Conservation (phyloP, 345 rosid species). For the Litchi chinensis region DNA sequence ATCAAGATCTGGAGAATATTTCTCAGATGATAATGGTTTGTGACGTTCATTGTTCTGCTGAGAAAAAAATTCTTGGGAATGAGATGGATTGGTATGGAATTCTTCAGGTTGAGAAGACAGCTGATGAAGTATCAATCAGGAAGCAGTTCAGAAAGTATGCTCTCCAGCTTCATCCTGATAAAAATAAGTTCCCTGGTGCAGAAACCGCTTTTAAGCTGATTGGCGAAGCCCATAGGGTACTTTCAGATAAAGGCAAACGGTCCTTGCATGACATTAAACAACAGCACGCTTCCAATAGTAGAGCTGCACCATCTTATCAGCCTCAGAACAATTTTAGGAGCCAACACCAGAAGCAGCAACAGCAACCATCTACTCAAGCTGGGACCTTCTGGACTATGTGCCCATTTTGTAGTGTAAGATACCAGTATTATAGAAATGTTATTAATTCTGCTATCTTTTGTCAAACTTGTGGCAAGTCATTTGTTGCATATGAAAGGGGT, state of each 20-base stretch:
- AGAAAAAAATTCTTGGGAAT: constrained; percentile 54
- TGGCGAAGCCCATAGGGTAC: constrained; percentile 86
- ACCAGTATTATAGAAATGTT: constrained; percentile 44
- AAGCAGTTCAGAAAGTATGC: constrained; percentile 89
- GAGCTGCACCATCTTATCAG: constrained; percentile 37
- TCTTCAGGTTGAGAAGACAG: constrained; percentile 61
- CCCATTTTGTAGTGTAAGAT: constrained; percentile 55
- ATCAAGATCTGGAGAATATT: constrained; percentile 56
- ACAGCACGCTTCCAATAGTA: constrained; percentile 31
- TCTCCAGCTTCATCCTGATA: constrained; percentile 89
- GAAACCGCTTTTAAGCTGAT: constrained; percentile 89
- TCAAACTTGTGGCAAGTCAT: constrained; percentile 51
- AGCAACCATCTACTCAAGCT: constrained; percentile 43
- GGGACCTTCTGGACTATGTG: constrained; percentile 75
- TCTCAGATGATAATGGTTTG: constrained; percentile 77
- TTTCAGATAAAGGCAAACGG: constrained; percentile 63
- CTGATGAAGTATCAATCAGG: constrained; percentile 71
- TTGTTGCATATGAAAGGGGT: constrained; percentile 47
- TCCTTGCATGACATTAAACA: constrained; percentile 57
- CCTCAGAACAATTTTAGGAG: constrained; percentile 30
- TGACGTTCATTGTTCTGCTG: constrained; percentile 79
- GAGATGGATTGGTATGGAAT: constrained; percentile 91
- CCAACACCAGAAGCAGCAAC: constrained; percentile 40
- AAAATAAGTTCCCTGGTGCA: constrained; percentile 87
- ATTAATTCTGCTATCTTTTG: constrained; percentile 48